These are phyloP conservation scores for Mucor mucedo DNA, from an alignment of 371 early-diverging fungal species.

Conservation along the genomic window DNA sequence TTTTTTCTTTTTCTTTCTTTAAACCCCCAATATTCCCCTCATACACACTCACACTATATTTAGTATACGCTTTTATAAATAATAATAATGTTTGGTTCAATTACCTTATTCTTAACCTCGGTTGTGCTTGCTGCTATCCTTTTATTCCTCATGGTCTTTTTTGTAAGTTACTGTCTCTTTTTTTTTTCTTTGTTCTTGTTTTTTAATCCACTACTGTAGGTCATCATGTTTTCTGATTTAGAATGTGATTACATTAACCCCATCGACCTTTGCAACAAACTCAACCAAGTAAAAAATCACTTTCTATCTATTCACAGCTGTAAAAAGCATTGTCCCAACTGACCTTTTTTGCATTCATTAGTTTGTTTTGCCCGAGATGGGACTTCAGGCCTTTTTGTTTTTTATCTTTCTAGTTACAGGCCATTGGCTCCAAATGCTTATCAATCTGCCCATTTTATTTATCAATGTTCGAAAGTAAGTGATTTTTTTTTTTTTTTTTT, in stretches of 20 bases:
- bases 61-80: neutral
- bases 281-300: slow-evolving; percentile 80
- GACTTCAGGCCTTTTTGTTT: slow-evolving; percentile 76
- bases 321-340: too few relatives aligned
- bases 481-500: neutral
- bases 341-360: slow-evolving; percentile 27
- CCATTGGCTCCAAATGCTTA: slow-evolving; percentile 80
- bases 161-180: slow-evolving; percentile 13
- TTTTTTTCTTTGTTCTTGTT: neutral
- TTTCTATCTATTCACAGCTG: neutral
- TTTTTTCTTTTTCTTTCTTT: slow-evolving; percentile 12
- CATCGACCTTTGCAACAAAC: slow-evolving; percentile 90
- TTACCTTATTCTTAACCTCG: slow-evolving; percentile 85
- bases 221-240: slow-evolving; percentile 88
- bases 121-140: slow-evolving; percentile 88
- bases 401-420: slow-evolving; percentile 80
- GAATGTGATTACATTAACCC: slow-evolving; percentile 98
- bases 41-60: neutral
- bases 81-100: slow-evolving; percentile 59
- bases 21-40: slow-evolving; percentile 1
- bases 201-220: slow-evolving; percentile 43
- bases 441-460: slow-evolving; percentile 83
- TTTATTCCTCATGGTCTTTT: slow-evolving; percentile 78
- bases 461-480: slow-evolving; percentile 83
- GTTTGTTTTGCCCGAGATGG: slow-evolving; percentile 92